phyloP scores from a whole-genome alignment of 768 basidiomycete species.

The Boletus vinaceobasis region DNA sequence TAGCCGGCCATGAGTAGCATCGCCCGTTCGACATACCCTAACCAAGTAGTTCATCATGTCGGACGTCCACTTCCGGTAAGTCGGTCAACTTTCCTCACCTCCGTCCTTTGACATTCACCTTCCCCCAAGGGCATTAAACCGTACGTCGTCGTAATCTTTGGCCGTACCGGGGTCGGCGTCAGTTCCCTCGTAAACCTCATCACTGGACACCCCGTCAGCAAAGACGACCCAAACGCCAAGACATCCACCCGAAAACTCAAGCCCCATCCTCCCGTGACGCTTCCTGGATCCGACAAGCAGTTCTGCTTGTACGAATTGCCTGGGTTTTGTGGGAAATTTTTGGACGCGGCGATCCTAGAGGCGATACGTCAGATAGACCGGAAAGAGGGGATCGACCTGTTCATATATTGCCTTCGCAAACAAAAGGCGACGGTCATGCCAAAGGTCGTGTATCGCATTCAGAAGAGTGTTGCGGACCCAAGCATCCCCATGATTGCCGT shows the following conservation, averaged over 20 bases:
- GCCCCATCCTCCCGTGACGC: not conserved
- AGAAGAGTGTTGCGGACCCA: not conserved
- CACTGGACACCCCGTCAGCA: conserved; percentile 15
- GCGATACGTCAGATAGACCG: conserved; percentile 14
- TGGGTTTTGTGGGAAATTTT: conserved; percentile 11
- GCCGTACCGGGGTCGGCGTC: conserved; percentile 27
- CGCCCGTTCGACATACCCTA: not conserved
- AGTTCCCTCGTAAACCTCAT: conserved; percentile 31
- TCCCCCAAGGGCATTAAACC: conserved; percentile 2
- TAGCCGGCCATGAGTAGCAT: not conserved
- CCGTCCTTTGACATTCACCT: not conserved
- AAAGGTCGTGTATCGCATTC: conserved; percentile 3
- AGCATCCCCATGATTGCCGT: conserved; percentile 22
- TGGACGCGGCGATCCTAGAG: conserved; percentile 12
- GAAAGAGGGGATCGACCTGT: conserved; percentile 17
- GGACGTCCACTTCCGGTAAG: conserved; percentile 2
- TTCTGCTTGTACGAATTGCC: conserved; percentile 24
- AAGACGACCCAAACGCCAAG: conserved; percentile 10
- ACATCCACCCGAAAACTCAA: not conserved
- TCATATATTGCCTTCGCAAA: conserved; percentile 25
- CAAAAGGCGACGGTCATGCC: conserved; percentile 17
- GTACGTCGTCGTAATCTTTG: conserved; percentile 28
- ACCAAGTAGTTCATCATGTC: not conserved
- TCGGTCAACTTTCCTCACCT: not conserved
- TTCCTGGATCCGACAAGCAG: not conserved